phyloP scores from a whole-genome alignment of 202 grass and related monocot species.

The Panicum virgatum region DNA sequence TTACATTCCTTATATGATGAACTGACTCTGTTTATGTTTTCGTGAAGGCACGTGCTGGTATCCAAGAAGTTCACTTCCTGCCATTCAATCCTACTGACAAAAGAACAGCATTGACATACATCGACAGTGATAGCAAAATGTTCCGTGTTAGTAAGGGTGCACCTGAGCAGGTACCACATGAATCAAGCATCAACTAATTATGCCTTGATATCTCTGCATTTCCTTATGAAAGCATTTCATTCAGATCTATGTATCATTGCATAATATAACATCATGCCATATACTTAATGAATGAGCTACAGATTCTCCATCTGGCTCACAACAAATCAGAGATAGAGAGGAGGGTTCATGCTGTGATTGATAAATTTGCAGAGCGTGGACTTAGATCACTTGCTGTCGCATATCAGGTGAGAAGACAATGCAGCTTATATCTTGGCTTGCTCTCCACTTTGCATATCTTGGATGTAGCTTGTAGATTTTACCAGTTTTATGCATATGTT shows the following conservation, averaged over 20 bases:
- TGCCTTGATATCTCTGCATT: constrained; percentile 5
- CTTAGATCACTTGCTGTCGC: constrained; percentile 85
- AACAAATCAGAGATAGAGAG: constrained; percentile 69
- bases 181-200: neutral
- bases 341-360: constrained; percentile 74
- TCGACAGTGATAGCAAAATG: constrained; percentile 24
- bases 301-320: constrained; percentile 82
- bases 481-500: neutral
- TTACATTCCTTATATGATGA: constrained; percentile 8
- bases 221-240: neutral
- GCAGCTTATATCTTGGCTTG: neutral
- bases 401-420: constrained; percentile 52
- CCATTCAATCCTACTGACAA: neutral
- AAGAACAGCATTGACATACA: neutral
- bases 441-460: neutral
- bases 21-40: constrained; percentile 10
- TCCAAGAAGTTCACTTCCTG: neutral
- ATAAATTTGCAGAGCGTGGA: constrained; percentile 85
- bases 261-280: neutral
- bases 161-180: constrained; percentile 72
- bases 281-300: constrained; percentile 10
- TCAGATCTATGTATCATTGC: neutral
- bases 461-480: too few relatives aligned
- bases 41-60: neutral
- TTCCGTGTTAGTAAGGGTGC: constrained; percentile 88